Evolutionary conservation across 2,329 filamentous ascomycete genomes (phyloP).

Genomic region (Daldinia eschscholtzii): DNA sequence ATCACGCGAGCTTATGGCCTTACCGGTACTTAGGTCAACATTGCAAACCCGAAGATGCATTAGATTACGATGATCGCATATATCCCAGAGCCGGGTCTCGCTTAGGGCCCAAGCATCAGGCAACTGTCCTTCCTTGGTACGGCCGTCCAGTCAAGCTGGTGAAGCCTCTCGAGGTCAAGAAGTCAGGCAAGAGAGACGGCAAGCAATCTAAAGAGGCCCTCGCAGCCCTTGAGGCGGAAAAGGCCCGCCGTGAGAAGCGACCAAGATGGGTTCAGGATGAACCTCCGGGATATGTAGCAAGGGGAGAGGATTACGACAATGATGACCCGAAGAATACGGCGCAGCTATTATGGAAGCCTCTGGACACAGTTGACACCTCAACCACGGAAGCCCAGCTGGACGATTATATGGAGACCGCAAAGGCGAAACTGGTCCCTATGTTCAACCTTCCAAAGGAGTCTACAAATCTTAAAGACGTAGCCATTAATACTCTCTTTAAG

Average conservation of each 20-base stretch:
- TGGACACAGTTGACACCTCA: slow-evolving; percentile 63
- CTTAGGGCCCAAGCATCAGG: slow-evolving; percentile 91
- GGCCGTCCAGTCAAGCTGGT: slow-evolving; percentile 90
- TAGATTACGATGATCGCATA: slow-evolving; percentile 97
- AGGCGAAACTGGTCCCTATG: slow-evolving; percentile 67
- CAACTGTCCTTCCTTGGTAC: slow-evolving; percentile 85
- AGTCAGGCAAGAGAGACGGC: slow-evolving; percentile 80
- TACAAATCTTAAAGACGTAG: slow-evolving; percentile 90
- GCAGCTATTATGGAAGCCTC: slow-evolving; percentile 82
- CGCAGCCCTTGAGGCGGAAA: slow-evolving; percentile 85
- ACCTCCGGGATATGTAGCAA: slow-evolving; percentile 84
- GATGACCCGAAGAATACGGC: slow-evolving; percentile 82
- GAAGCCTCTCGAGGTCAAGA: slow-evolving; percentile 88
- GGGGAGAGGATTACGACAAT: slow-evolving; percentile 81
- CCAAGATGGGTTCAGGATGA: slow-evolving; percentile 96
- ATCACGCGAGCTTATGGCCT: slow-evolving; percentile 94
- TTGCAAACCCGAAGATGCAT: slow-evolving; percentile 92
- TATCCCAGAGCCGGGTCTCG: slow-evolving; percentile 96
- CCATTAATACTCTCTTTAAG: slow-evolving; percentile 78
- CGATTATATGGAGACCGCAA: slow-evolving; percentile 80
- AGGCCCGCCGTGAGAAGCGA: slow-evolving; percentile 80
- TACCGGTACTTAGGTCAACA: slow-evolving; percentile 97
- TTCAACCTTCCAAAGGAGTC: slow-evolving; percentile 80
- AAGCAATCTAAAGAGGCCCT: slow-evolving; percentile 84
- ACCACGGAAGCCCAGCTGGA: slow-evolving; percentile 72